Evolutionary conservation across 441 rosid genomes (phyloP).

Genomic region (Pelargonium citronellum): DNA sequence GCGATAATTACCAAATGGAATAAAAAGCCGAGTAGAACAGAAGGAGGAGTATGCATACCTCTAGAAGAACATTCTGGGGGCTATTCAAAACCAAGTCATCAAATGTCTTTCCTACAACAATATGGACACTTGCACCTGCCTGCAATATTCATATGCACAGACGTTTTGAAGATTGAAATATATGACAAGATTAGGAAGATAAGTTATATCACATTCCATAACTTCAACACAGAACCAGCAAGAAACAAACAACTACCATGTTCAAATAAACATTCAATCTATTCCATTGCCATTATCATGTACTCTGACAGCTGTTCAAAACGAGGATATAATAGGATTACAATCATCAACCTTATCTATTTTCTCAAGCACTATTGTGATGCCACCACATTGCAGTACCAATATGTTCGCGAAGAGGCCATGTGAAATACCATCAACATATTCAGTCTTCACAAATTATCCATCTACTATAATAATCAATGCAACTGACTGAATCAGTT

Average conservation of each 20-base stretch:
- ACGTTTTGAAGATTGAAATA: not conserved
- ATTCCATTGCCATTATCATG: not conserved
- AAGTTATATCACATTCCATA: not conserved
- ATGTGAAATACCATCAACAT: not conserved
- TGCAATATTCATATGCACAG: constrained; percentile 33
- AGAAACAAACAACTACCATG: not conserved
- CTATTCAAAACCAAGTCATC: constrained; percentile 64
- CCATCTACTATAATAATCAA: not conserved
- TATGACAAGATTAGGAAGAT: not conserved
- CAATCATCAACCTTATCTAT: not conserved
- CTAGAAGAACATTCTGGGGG: constrained; percentile 64
- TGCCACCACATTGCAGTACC: not conserved
- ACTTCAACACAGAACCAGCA: constrained; percentile 3
- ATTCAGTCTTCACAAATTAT: not conserved
- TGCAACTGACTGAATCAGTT: not conserved
- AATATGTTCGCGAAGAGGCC: not conserved
- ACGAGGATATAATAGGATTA: not conserved
- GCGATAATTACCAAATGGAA: not conserved
- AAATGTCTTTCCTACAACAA: constrained; percentile 70
- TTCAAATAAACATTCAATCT: not conserved
- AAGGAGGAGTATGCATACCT: constrained; percentile 39
- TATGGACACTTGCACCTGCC: constrained; percentile 46
- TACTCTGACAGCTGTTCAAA: not conserved
- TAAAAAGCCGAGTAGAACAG: not conserved
- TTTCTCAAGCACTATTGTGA: constrained; percentile 1